These are phyloP conservation scores for Parascedosporium putredinis DNA, from an alignment of 2,329 filamentous ascomycete species.

Conservation along the genomic window DNA sequence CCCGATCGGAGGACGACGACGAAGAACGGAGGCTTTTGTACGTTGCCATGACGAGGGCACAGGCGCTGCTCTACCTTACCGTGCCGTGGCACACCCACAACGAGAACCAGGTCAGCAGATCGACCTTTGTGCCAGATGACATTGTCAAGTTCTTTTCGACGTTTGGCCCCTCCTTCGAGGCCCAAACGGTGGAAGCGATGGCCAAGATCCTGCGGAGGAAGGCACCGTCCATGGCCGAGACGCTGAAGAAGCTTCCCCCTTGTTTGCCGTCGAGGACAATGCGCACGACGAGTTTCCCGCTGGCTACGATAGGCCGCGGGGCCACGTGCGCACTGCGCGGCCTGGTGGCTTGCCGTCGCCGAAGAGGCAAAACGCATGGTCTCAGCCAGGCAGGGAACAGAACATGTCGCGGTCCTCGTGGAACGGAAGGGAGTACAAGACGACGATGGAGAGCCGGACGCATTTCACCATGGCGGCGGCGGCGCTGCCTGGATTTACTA, in stretches of 20 bases:
- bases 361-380: not conserved
- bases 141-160: conserved; percentile 31
- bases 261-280: conserved; percentile 55
- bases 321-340: conserved; percentile 12
- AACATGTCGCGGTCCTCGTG: not conserved
- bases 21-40: conserved; percentile 87
- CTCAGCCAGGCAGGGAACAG: conserved; percentile 11
- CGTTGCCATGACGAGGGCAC: conserved; percentile 91
- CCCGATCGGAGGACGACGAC: conserved; percentile 67
- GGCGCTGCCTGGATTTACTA: conserved; percentile 49
- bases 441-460: conserved; percentile 50
- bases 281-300: conserved; percentile 54
- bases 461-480: conserved; percentile 49
- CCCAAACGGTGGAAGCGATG: conserved; percentile 51
- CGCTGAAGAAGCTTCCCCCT: conserved; percentile 42
- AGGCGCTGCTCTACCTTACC: conserved; percentile 77
- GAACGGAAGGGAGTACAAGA: conserved; percentile 32
- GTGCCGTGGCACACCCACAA: conserved; percentile 47
- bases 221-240: conserved; percentile 43
- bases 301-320: conserved; percentile 19
- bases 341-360: conserved; percentile 18
- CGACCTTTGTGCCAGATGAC: conserved; percentile 16
- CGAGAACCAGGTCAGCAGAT: conserved; percentile 19
- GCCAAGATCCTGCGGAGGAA: conserved; percentile 60
- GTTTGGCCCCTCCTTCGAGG: conserved; percentile 60